These are phyloP conservation scores for Cryptococcus jaspeensis DNA, from an alignment of 1,284 basidiomycete genomes.

Conservation along the genomic window DNA sequence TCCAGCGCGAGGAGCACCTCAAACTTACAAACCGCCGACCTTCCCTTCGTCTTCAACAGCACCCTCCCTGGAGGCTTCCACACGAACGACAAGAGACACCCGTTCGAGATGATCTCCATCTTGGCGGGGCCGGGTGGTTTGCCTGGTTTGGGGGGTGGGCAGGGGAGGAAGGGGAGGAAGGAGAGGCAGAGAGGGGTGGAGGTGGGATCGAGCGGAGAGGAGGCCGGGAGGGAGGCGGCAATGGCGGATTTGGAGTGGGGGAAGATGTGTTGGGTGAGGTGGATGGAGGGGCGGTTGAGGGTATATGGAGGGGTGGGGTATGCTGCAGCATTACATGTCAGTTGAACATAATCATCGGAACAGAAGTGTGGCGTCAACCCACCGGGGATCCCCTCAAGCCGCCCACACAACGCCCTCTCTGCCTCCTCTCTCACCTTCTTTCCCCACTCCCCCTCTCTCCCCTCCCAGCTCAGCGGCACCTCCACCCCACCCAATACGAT, in stretches of 20 bases:
- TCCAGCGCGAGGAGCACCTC: constrained; percentile 53
- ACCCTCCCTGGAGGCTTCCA: constrained; percentile 39
- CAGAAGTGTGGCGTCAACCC: not conserved
- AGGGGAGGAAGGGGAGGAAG: constrained; percentile 52
- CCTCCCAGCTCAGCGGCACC: constrained; percentile 38
- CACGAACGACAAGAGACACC: constrained; percentile 13
- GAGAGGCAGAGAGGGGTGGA: constrained; percentile 19
- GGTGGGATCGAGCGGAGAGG: constrained; percentile 15
- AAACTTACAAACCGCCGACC: constrained; percentile 34
- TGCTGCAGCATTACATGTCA: constrained; percentile 1
- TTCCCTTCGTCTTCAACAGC: constrained; percentile 25
- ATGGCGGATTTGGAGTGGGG: constrained; percentile 58
- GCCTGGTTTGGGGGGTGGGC: constrained; percentile 59
- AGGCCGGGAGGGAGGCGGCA: not conserved
- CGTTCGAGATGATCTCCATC: constrained; percentile 26
- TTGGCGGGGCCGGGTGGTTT: constrained; percentile 1
- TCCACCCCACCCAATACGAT: constrained; percentile 71
- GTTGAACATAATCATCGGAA: constrained; percentile 14
- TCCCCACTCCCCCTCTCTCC: constrained; percentile 48
- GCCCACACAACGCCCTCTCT: constrained; percentile 56
- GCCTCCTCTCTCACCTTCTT: constrained; percentile 63
- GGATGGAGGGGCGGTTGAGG: constrained; percentile 57
- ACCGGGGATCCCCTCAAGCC: constrained; percentile 23
- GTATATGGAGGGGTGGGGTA: constrained; percentile 56
- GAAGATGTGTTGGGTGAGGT: constrained; percentile 61